Evolutionary conservation across 192 early-diverging fungal genomes (phyloP).

Genomic region (Rhizophagus sp.): DNA sequence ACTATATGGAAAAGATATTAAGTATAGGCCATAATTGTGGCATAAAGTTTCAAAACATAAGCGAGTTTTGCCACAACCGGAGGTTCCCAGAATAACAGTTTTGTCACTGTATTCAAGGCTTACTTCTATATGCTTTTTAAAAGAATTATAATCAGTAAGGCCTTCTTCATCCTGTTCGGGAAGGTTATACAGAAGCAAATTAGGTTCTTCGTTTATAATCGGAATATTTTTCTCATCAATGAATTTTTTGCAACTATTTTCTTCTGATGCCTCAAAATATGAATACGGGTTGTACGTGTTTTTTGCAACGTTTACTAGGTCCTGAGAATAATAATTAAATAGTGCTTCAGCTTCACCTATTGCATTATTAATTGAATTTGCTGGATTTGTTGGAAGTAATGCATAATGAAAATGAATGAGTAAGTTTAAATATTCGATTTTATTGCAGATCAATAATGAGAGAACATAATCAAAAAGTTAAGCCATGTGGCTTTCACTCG

Average conservation of each 20-base stretch:
- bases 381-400: too few species aligned
- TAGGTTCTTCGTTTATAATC: neutral
- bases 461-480: too few species aligned
- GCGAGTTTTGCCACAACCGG: neutral
- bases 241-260: neutral
- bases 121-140: neutral
- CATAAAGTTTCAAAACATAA: conserved; percentile 1
- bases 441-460: too few species aligned
- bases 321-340: too few species aligned
- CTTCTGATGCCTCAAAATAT: too few species aligned
- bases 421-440: too few species aligned
- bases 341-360: too few species aligned
- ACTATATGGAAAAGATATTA: neutral
- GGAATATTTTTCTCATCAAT: neutral
- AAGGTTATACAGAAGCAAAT: neutral
- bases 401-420: too few species aligned
- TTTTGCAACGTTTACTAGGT: too few species aligned
- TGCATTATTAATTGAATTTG: too few species aligned
- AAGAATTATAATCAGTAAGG: conserved; percentile 2
- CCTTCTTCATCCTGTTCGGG: neutral
- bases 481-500: too few species aligned
- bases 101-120: neutral
- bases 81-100: neutral
- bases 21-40: neutral
- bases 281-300: too few species aligned